phyloP scores from a whole-genome alignment of 2,329 filamentous ascomycete genomes.

The Periconia digitata region DNA sequence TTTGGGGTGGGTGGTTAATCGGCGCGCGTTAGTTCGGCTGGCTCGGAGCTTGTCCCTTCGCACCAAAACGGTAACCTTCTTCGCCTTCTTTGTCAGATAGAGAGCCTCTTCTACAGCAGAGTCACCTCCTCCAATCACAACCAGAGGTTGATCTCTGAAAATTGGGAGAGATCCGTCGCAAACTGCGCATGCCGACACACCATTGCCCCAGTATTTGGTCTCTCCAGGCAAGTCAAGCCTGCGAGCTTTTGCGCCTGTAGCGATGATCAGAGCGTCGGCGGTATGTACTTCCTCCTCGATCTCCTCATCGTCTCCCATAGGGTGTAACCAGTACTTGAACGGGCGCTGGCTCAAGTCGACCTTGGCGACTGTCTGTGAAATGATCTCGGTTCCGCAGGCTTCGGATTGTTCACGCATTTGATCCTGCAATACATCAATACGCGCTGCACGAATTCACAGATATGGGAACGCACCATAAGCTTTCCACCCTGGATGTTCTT shows the following conservation, averaged over 20 bases:
- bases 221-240: slow-evolving; percentile 83
- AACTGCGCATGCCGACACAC: slow-evolving; percentile 93
- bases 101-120: slow-evolving; percentile 96
- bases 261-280: slow-evolving; percentile 89
- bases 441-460: background rate
- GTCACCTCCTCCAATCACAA: slow-evolving; percentile 95
- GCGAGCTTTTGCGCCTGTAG: slow-evolving; percentile 89
- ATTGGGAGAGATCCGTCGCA: slow-evolving; percentile 97
- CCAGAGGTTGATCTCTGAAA: slow-evolving; percentile 93
- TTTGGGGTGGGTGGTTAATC: slow-evolving; percentile 81
- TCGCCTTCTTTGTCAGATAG: slow-evolving; percentile 96
- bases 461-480: slow-evolving; percentile 67
- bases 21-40: slow-evolving; percentile 86
- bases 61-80: slow-evolving; percentile 91
- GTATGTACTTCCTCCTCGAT: slow-evolving; percentile 74
- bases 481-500: slow-evolving; percentile 83
- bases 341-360: slow-evolving; percentile 81
- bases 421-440: slow-evolving; percentile 55
- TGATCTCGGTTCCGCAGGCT: slow-evolving; percentile 88
- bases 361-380: slow-evolving; percentile 87
- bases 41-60: slow-evolving; percentile 84
- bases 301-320: slow-evolving; percentile 77
- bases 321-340: slow-evolving; percentile 79
- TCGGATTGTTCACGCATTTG: slow-evolving; percentile 90
- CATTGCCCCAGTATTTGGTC: slow-evolving; percentile 96